Evolutionary conservation across 2,329 filamentous ascomycete species (phyloP), one percentile per base, ranked within the genome.

Genomic region (Emmonsia crescens): DNA sequence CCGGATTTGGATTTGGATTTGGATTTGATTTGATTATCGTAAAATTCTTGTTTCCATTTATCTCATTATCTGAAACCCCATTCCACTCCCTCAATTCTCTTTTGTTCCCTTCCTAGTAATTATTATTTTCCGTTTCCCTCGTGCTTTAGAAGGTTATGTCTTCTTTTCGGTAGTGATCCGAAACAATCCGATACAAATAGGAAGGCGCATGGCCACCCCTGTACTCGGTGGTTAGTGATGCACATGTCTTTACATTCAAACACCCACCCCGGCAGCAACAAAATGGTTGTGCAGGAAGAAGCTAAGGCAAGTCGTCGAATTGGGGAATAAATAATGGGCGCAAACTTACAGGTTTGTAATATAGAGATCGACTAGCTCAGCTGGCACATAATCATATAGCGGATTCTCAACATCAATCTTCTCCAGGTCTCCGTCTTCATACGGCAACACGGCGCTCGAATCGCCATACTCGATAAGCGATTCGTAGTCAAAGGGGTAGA

Each of bases 401-500:
- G 89, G 89, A 69, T 88, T 92, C 66, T 87, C 85, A 10, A 96
- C 84, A 68, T 90, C 87, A 57, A 94, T 83, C 64, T 86, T 84
- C 54, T 90, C 86, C 58, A 96, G 86, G 46, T 85, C 81, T 5
- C 90, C 91, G 65, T 96, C 88, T 24, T 89, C 84, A 71, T 90
- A 96, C 46, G 81, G 82, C 51, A 94, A 84, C 61, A 91, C 87
- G 66, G 83, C 87, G 60, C 87, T 86, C 1, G 91, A 85, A 72
- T 92, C 86, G 19, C 91, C 93, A 77, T 91, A 91, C 76, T 96
- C 93, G 62, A 96, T 89, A 64, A 96, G 78, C 4, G 86, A 85
- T 65, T 91, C 88, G 60, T 89, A 86, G 69, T 94, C 86, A 69
- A 91, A 92, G 0, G 91, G 89, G 69, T 91, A 93, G 63, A 95